Evolutionary conservation across 129 eudicot genomes (phyloP).

Genomic region (Tanacetum coccineum): DNA sequence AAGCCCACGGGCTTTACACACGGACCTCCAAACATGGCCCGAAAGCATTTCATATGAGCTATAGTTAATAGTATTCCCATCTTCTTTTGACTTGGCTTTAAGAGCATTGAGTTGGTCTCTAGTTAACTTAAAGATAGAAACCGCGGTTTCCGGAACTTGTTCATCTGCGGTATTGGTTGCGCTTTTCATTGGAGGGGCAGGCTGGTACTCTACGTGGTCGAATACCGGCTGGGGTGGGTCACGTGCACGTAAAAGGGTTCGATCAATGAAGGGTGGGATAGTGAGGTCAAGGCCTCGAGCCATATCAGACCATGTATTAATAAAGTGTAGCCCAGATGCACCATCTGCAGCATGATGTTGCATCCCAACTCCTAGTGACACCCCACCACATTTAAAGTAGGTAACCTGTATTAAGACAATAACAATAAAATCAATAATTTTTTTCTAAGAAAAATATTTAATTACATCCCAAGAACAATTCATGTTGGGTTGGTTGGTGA

Average conservation of each 20-base stretch:
- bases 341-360: constrained; percentile 93
- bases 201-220: constrained; percentile 68
- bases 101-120: constrained; percentile 70
- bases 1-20: constrained; percentile 75
- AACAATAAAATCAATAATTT: background rate
- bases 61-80: constrained; percentile 50
- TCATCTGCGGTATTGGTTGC: constrained; percentile 15
- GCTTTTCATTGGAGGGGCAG: constrained; percentile 57
- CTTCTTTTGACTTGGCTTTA: constrained; percentile 64
- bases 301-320: constrained; percentile 84
- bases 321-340: constrained; percentile 78
- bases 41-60: constrained; percentile 83
- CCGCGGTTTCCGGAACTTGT: constrained; percentile 43
- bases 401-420: constrained; percentile 50
- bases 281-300: constrained; percentile 74
- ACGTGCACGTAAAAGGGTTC: constrained; percentile 64
- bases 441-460: background rate
- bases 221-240: constrained; percentile 61
- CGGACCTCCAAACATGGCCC: constrained; percentile 81
- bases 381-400: constrained; percentile 84
- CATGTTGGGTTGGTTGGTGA: background rate
- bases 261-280: constrained; percentile 63
- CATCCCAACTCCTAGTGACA: constrained; percentile 88
- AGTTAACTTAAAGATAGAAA: constrained; percentile 60
- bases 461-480: too few species aligned